Conservation (phyloP, 2,329 filamentous ascomycete species). For the Blastomyces silverae region DNA sequence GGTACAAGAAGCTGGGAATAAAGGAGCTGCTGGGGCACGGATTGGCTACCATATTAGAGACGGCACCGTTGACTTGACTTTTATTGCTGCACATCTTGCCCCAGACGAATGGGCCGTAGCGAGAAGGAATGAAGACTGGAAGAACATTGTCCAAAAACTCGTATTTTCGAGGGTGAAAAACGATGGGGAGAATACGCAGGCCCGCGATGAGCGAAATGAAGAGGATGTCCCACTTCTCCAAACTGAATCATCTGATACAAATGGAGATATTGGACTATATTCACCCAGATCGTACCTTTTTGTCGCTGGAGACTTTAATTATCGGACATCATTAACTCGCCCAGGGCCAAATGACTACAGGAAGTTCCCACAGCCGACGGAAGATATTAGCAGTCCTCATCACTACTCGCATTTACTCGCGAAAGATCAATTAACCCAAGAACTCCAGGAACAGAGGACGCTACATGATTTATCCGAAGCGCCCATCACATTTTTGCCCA, state of each 20-base stretch:
- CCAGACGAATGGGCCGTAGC: slow-evolving; percentile 75
- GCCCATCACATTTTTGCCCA: slow-evolving; percentile 72
- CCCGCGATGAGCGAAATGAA: slow-evolving; percentile 26
- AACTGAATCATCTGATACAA: slow-evolving; percentile 28
- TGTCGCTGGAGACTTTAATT: slow-evolving; percentile 88
- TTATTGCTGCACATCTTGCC: slow-evolving; percentile 81
- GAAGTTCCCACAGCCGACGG: slow-evolving; percentile 57
- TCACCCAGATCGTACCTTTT: slow-evolving; percentile 70
- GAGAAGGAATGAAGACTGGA: slow-evolving; percentile 81
- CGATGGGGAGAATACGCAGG: slow-evolving; percentile 40
- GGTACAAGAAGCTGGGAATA: slow-evolving; percentile 84
- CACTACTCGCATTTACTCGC: slow-evolving; percentile 63
- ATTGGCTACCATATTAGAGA: slow-evolving; percentile 51
- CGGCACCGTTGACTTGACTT: slow-evolving; percentile 62
- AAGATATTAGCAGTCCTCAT: slow-evolving; percentile 45
- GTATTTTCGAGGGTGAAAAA: slow-evolving; percentile 54
- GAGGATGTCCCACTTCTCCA: slow-evolving; percentile 30
- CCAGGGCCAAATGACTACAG: slow-evolving; percentile 54
- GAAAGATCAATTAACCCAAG: slow-evolving; percentile 70
- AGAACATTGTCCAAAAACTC: slow-evolving; percentile 68
- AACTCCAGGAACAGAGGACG: slow-evolving; percentile 61
- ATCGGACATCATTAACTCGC: slow-evolving; percentile 66
- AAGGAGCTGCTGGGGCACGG: slow-evolving; percentile 78
- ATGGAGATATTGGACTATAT: slow-evolving; percentile 53
- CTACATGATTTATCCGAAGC: slow-evolving; percentile 73